These are phyloP conservation scores for Cordyceps sp. DNA, from an alignment of 2,329 filamentous ascomycete genomes.

Conservation along the genomic window DNA sequence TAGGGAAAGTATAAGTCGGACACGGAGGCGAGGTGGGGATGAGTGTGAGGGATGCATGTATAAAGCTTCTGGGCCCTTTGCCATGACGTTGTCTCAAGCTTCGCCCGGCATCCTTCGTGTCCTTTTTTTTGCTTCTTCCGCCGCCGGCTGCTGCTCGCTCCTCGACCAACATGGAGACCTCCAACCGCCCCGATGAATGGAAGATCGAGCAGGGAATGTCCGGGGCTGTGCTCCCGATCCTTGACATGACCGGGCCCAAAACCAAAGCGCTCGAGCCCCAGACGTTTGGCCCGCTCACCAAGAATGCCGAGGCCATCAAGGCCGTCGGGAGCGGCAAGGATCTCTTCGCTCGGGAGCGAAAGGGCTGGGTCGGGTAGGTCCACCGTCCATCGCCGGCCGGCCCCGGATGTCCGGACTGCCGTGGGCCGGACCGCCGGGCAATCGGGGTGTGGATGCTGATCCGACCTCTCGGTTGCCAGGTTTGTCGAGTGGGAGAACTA, in stretches of 20 bases:
- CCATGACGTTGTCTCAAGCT: no score
- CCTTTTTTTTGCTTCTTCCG: no score
- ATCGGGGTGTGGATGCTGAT: neutral
- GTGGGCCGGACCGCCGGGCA: neutral
- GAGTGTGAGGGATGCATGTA: no score
- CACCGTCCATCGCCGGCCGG: neutral
- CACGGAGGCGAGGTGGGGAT: no score
- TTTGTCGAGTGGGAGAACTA: constrained; percentile 58
- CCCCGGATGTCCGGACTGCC: neutral
- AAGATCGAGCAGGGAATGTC: constrained; percentile 33
- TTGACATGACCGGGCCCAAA: constrained; percentile 25
- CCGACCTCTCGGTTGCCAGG: constrained; percentile 8
- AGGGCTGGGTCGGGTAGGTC: constrained; percentile 17
- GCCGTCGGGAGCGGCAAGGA: constrained; percentile 18
- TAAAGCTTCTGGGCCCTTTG: no score
- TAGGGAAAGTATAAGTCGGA: no score
- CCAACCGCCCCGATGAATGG: constrained; percentile 27
- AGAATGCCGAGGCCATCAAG: constrained; percentile 23
- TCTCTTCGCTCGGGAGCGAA: constrained; percentile 11
- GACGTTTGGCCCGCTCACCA: constrained; percentile 13
- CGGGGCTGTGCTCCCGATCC: constrained; percentile 25
- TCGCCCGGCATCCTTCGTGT: no score
- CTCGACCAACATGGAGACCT: neutral
- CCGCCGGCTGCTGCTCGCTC: no score
- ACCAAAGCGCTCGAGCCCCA: constrained; percentile 13